Evolutionary conservation across 139 green algal species (phyloP).

Genomic region (Microglena sp.): DNA sequence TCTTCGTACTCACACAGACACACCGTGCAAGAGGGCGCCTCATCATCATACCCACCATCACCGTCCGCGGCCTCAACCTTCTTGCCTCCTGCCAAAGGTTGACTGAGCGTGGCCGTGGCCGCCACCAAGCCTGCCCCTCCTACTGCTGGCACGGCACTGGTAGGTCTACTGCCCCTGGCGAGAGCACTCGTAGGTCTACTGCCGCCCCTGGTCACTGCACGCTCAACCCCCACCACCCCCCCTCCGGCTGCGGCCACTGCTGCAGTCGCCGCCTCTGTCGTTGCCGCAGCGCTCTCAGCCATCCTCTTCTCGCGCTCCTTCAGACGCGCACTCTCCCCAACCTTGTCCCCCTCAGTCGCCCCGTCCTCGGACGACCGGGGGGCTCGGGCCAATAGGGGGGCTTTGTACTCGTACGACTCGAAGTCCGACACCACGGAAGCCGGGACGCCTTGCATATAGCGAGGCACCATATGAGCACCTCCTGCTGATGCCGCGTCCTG

Average conservation of each 20-base stretch:
- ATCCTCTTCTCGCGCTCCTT: neutral
- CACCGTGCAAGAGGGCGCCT: slow-evolving; percentile 13
- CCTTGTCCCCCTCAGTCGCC: neutral
- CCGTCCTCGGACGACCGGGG: too few relatives aligned
- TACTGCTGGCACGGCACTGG: too few relatives aligned
- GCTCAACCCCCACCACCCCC: neutral
- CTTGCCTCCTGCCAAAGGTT: neutral
- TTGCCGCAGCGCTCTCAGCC: neutral
- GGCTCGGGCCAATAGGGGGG: too few relatives aligned
- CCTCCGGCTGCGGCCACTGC: too few relatives aligned
- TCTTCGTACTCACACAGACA: slow-evolving; percentile 66
- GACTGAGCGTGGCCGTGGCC: slow-evolving; percentile 4
- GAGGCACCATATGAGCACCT: neutral
- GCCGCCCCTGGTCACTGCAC: neutral
- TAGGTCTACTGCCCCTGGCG: too few relatives aligned
- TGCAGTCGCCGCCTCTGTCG: neutral
- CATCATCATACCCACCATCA: neutral
- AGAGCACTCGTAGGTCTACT: too few relatives aligned
- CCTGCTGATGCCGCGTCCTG: neutral
- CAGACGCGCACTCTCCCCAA: neutral
- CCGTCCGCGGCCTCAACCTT: slow-evolving; percentile 1
- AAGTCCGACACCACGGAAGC: slow-evolving; percentile 10
- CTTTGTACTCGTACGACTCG: neutral
- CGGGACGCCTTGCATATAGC: slow-evolving; percentile 3
- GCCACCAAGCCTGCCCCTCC: neutral